Evolutionary conservation across 345 rosid genomes (phyloP).

Genomic region (Leavenworthia alabamica): DNA sequence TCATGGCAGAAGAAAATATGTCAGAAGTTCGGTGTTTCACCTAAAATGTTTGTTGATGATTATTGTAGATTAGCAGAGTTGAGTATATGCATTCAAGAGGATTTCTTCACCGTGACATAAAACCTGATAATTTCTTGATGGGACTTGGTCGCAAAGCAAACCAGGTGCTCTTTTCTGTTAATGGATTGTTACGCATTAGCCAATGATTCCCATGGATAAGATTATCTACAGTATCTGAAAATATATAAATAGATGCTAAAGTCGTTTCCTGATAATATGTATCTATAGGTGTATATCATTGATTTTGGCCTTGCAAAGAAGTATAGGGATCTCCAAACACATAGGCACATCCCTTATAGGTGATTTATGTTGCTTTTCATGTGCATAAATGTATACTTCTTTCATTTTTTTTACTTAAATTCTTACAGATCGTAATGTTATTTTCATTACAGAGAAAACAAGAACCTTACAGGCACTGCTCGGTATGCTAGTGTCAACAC

Average conservation of each 20-base stretch:
- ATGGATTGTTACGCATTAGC: background rate
- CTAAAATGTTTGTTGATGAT: conserved; percentile 33
- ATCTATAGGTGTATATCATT: conserved; percentile 62
- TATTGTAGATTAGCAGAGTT: conserved; percentile 48
- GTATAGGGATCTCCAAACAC: conserved; percentile 88
- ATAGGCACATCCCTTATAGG: conserved; percentile 85
- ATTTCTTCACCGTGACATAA: conserved; percentile 56
- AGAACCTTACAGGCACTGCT: conserved; percentile 87
- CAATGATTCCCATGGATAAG: background rate
- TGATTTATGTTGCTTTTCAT: too few relatives aligned
- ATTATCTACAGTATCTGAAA: background rate
- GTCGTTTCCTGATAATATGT: conserved; percentile 1
- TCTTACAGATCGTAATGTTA: background rate
- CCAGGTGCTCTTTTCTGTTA: conserved; percentile 36
- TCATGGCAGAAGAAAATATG: background rate
- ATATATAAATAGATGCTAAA: background rate
- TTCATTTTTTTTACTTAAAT: background rate
- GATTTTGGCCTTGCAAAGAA: conserved; percentile 89
- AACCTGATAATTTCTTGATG: conserved; percentile 61
- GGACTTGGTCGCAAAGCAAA: conserved; percentile 63
- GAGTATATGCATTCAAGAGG: conserved; percentile 63
- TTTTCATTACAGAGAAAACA: conserved; percentile 54
- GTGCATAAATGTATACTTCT: background rate
- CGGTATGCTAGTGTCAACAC: conserved; percentile 89
- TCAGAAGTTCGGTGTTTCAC: conserved; percentile 30